Conservation (phyloP, 179 eudicot species). For the Amaranthus tricolor region DNA sequence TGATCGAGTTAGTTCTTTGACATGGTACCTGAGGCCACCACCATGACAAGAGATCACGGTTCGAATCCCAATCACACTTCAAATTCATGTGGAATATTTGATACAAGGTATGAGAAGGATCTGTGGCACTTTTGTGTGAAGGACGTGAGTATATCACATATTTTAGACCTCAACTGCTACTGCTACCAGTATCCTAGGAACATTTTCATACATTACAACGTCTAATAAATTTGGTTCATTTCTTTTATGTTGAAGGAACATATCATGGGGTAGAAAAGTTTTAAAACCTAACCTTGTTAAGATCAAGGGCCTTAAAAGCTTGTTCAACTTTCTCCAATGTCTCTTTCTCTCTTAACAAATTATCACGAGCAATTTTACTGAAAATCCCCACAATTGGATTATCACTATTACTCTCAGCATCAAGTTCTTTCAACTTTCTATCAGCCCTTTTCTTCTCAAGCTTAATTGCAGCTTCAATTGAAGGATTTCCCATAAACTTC, state of each 20-base stretch:
- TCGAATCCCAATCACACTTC: no score
- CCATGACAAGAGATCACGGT: no score
- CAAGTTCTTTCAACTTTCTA: slow-evolving; percentile 77
- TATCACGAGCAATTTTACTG: slow-evolving; percentile 52
- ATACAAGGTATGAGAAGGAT: no score
- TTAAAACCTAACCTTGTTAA: slow-evolving; percentile 58
- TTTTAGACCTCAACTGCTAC: no score
- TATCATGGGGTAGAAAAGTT: background rate
- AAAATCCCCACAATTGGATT: slow-evolving; percentile 60
- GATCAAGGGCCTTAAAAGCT: slow-evolving; percentile 91
- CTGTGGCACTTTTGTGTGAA: no score
- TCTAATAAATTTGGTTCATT: background rate
- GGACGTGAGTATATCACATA: no score
- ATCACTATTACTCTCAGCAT: slow-evolving; percentile 54
- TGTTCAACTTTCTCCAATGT: slow-evolving; percentile 68
- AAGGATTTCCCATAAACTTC: slow-evolving; percentile 94
- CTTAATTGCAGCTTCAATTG: slow-evolving; percentile 94
- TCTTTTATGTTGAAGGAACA: background rate
- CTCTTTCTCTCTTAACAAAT: slow-evolving; percentile 64
- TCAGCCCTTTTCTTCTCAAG: slow-evolving; percentile 93
- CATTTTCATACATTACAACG: no score
- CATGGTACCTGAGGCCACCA: no score
- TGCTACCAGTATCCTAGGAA: no score
- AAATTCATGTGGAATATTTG: no score
- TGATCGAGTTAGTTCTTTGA: no score